Base-by-base conservation (phyloP, 306 rosid species). In the Corylus avellana region DNA sequence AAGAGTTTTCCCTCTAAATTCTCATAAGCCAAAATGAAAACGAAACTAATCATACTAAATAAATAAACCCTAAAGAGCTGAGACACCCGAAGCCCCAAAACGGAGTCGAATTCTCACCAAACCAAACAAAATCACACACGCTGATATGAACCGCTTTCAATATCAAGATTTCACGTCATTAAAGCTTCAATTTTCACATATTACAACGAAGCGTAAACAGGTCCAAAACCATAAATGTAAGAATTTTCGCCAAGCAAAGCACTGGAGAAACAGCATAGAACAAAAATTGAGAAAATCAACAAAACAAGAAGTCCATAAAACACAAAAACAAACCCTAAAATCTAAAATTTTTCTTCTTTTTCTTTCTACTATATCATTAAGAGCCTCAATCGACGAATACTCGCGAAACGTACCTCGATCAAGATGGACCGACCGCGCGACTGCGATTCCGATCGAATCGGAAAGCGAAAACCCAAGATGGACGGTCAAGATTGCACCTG, bases 371-470 rank as follows among this genome's bases (percentile, higher is more conserved):
- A 29, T 12, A 39, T 42, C 14, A 67, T 11, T 42, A 7, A 67
- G 27, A 67, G 72, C 72, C n/a, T 67, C 72, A 46, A 67, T 39
- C 22, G 12, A 44, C 32, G 16, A 42, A 67, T 39, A 39, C 51
- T 39, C 51, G 51, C 29, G 50, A 67, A 67, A 67, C 72, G 22
- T n/a, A 67, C 72, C 72, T 67, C 72, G 51, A 67, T 67, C 51
- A 44, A 67, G 49, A 67, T 29, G 16, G 29, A 25, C 18, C 11
- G 72, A 25, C 27, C 72, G 49, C 39, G 51, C 72, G 27, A 67
- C 49, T 10, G 8, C 72, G 51, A 67, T 42, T 67, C 50, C 49
- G 27, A 67, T 67, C 72, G 29, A 67, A 67, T 67, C 51, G 72
- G 72, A 67, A 3, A 18, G 51, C 1, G n/a, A 35, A 10, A 44